A percentile compares a stretch with the other conserved stretches of the same genome.
phyloP scores from a whole-genome alignment of 2,329 filamentous ascomycete genomes.

The Thielaviopsis punctulata region DNA sequence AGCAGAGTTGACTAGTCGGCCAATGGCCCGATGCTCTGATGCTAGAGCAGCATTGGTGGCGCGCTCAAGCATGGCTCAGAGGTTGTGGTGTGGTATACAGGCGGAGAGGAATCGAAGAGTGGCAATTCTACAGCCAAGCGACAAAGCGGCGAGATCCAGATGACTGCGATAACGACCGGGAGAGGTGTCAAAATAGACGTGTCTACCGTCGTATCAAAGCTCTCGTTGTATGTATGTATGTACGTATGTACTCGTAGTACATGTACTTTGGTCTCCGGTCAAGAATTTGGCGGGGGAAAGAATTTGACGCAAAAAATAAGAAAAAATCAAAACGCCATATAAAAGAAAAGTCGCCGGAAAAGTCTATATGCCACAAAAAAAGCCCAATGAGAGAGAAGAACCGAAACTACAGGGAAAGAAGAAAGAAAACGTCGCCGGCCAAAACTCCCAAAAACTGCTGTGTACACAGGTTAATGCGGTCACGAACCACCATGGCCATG shows the following conservation, averaged over 20 bases:
- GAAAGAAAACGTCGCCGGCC: background rate
- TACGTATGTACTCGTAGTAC: no score
- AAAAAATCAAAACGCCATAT: background rate
- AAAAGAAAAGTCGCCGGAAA: background rate
- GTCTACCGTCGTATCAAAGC: no score
- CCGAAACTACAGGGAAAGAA: background rate
- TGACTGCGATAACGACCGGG: no score
- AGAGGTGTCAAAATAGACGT: no score
- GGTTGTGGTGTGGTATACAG: no score
- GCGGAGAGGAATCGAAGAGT: background rate
- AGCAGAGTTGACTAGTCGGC: conserved; percentile 8
- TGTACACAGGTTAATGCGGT: background rate
- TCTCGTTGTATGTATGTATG: no score
- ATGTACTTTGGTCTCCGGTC: no score
- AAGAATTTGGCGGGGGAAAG: background rate
- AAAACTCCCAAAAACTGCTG: background rate
- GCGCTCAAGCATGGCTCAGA: conserved; percentile 13
- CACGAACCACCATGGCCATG: background rate
- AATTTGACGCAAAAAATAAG: background rate
- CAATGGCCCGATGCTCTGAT: conserved; percentile 4
- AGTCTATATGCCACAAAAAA: no score
- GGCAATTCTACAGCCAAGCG: background rate
- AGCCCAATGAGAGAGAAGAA: background rate
- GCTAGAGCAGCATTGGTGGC: background rate
- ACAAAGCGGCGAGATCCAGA: no score